Percentiles rank a stretch among this genome's conserved stretches.
Conservation (phyloP, 2,329 filamentous ascomycete species). For the Scytalidium lignicola region DNA sequence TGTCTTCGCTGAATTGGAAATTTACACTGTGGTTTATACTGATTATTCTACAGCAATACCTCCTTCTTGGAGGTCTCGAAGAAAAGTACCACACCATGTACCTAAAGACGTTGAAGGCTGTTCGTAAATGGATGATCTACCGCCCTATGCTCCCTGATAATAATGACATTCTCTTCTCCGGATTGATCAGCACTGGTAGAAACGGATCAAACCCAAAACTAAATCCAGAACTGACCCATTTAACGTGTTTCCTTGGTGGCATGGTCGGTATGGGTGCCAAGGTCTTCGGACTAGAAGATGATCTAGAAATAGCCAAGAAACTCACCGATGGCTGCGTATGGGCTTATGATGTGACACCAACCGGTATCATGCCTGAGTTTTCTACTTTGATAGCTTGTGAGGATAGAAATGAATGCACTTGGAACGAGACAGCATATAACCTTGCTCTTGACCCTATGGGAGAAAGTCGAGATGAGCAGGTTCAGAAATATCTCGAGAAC, state of each 20-base stretch:
- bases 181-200: conserved; percentile 48
- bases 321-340: conserved; percentile 66
- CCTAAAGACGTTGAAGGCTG: conserved; percentile 58
- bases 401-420: conserved; percentile 19
- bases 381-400: conserved; percentile 44
- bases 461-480: conserved; percentile 36
- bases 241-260: conserved; percentile 65
- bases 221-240: conserved; percentile 39
- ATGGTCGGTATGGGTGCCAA: conserved; percentile 64
- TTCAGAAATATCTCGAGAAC: conserved; percentile 35
- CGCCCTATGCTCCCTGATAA: conserved; percentile 66
- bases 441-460: conserved; percentile 31
- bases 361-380: conserved; percentile 62
- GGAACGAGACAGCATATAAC: conserved; percentile 25
- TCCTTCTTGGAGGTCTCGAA: conserved; percentile 71
- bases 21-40: conserved; percentile 14
- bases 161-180: conserved; percentile 69
- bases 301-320: conserved; percentile 58
- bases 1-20: not conserved
- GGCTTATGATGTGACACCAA: conserved; percentile 57
- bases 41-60: conserved; percentile 46
- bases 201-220: conserved; percentile 26
- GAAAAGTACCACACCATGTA: conserved; percentile 71
- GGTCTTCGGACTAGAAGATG: conserved; percentile 52
- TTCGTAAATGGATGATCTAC: conserved; percentile 71